Evolutionary conservation across 768 basidiomycete genomes (phyloP).

Genomic region (Leccinum pellstonianum): DNA sequence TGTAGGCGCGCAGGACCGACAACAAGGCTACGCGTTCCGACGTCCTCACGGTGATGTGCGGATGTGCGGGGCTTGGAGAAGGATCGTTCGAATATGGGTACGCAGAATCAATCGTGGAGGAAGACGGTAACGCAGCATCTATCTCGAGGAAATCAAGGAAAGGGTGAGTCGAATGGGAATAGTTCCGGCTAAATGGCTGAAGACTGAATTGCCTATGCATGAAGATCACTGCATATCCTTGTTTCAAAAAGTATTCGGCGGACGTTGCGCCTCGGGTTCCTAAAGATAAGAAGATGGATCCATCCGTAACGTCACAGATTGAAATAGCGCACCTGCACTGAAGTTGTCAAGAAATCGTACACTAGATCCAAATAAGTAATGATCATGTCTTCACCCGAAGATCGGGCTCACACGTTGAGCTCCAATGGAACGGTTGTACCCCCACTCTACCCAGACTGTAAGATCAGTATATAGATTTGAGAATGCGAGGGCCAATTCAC

Average conservation of each 20-base stretch:
- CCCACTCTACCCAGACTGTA: constrained; percentile 65
- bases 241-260: constrained; percentile 94
- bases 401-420: constrained; percentile 88
- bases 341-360: constrained; percentile 99
- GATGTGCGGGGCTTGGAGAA: constrained; percentile 24
- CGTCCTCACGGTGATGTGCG: constrained; percentile 64
- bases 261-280: constrained; percentile 97
- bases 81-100: constrained; percentile 34
- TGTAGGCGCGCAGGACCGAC: constrained; percentile 74
- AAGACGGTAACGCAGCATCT: constrained; percentile 27
- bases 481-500: constrained; percentile 46
- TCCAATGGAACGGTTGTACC: constrained; percentile 98
- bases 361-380: constrained; percentile 43
- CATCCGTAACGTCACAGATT: neutral
- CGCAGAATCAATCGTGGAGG: constrained; percentile 18
- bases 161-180: constrained; percentile 96
- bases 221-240: constrained; percentile 97
- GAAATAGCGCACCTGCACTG: constrained; percentile 72
- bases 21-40: constrained; percentile 66
- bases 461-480: constrained; percentile 13
- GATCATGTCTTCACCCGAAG: constrained; percentile 6
- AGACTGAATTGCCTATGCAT: constrained; percentile 98
- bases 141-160: constrained; percentile 95
- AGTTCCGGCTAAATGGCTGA: constrained; percentile 96
- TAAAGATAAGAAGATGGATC: constrained; percentile 29